These are phyloP conservation scores for Ceriops tagal DNA, from an alignment of 345 rosid species.

Conservation along the genomic window DNA sequence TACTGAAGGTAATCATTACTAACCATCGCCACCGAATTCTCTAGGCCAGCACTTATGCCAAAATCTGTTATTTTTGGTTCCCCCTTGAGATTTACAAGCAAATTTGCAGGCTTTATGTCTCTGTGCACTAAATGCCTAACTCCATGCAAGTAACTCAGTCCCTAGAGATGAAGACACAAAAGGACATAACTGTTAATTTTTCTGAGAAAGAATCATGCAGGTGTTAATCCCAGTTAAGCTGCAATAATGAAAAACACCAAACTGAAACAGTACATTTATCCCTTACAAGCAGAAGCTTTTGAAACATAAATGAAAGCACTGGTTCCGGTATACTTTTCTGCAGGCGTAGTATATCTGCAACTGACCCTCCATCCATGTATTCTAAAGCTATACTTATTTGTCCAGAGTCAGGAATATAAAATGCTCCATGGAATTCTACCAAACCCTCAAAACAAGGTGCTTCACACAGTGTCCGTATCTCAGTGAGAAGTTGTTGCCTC, in stretches of 20 bases:
- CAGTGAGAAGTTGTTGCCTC: conserved; percentile 89
- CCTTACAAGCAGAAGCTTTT: conserved; percentile 73
- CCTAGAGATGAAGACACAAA: conserved; percentile 37
- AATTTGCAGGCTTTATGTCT: conserved; percentile 96
- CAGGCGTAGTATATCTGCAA: conserved; percentile 72
- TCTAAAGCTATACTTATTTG: conserved; percentile 97
- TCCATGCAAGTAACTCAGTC: conserved; percentile 87
- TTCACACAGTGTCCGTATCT: conserved; percentile 89
- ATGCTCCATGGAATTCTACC: conserved; percentile 95
- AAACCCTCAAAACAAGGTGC: conserved; percentile 90
- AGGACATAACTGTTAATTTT: neutral
- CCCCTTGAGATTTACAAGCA: conserved; percentile 90
- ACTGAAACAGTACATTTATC: conserved; percentile 7
- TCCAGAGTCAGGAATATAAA: conserved; percentile 86
- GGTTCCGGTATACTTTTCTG: conserved; percentile 74
- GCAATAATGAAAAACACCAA: conserved; percentile 11
- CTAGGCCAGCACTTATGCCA: conserved; percentile 96
- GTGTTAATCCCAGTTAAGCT: neutral
- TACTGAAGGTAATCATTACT: conserved; percentile 22
- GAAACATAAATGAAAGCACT: conserved; percentile 80
- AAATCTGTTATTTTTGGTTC: conserved; percentile 96
- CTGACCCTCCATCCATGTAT: conserved; percentile 95
- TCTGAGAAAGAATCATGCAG: conserved; percentile 16
- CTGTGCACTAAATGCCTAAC: conserved; percentile 89
- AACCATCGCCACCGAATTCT: conserved; percentile 95